Evolutionary conservation across 1,284 basidiomycete species (phyloP).

Genomic region (Ustilago loliicola): DNA sequence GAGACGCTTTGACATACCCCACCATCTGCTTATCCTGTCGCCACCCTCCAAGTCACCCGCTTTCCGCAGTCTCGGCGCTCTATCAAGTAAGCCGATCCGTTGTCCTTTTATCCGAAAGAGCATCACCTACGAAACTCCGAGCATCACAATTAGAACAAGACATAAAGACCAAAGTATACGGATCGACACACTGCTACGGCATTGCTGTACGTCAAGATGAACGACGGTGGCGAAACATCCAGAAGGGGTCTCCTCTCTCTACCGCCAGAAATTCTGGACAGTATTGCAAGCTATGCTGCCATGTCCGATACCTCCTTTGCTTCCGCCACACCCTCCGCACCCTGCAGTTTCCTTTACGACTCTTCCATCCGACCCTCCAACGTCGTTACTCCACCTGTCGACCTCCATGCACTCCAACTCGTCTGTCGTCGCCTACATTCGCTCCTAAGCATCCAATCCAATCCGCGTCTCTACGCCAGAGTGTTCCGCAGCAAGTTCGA

Average conservation of each 20-base stretch:
- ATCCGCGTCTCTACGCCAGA: conserved; percentile 61
- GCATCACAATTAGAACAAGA: neutral
- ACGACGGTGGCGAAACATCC: conserved; percentile 13
- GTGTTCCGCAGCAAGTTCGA: conserved; percentile 66
- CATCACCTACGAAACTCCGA: neutral
- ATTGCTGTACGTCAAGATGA: conserved; percentile 14
- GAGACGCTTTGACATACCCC: neutral
- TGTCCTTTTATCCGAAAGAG: neutral
- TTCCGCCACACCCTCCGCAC: conserved; percentile 31
- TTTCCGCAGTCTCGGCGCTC: no score
- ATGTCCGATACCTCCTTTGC: conserved; percentile 28
- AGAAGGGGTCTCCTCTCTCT: conserved; percentile 36
- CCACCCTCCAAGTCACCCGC: neutral
- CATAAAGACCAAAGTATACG: no score
- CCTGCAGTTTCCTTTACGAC: conserved; percentile 46
- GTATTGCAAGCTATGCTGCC: conserved; percentile 55
- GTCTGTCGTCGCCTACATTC: conserved; percentile 51
- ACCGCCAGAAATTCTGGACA: conserved; percentile 60
- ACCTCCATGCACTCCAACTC: conserved; percentile 53
- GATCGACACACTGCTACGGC: neutral
- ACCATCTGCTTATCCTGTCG: neutral
- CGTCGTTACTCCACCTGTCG: conserved; percentile 52
- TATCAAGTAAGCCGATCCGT: neutral
- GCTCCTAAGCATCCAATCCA: conserved; percentile 50
- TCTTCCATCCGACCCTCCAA: conserved; percentile 17